Conservation (phyloP, 1,284 basidiomycete genomes). For the Omphalotus olearius region DNA sequence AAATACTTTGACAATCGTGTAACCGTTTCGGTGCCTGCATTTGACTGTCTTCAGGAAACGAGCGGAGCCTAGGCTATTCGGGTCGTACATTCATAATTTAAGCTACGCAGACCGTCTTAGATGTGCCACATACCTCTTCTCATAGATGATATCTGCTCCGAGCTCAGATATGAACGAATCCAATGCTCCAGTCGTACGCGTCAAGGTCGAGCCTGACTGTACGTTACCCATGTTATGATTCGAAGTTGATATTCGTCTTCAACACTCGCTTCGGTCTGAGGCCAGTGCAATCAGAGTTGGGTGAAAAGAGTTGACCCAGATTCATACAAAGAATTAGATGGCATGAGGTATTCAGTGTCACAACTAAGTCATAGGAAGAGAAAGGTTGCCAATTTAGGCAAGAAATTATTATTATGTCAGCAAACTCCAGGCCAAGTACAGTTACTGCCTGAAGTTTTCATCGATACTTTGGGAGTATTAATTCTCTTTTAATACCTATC, state of each 20-base stretch:
- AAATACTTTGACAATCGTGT: conserved; percentile 68
- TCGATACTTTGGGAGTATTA: no score
- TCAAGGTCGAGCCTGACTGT: conserved; percentile 60
- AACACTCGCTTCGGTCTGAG: no score
- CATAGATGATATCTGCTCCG: conserved; percentile 82
- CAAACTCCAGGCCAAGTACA: no score
- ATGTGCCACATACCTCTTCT: conserved; percentile 69
- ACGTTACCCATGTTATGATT: conserved; percentile 61
- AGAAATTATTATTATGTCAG: no score
- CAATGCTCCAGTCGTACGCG: conserved; percentile 71
- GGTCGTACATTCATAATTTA: not conserved
- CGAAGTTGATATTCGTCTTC: not conserved
- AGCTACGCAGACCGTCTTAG: not conserved
- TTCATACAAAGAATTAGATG: no score
- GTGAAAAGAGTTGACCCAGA: no score
- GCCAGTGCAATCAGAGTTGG: no score
- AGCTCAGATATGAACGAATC: conserved; percentile 90
- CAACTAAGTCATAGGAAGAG: no score
- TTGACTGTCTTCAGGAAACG: conserved; percentile 93
- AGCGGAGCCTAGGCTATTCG: conserved; percentile 77
- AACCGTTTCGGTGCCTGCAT: conserved; percentile 58
- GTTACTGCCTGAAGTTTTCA: no score
- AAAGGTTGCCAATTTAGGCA: no score
- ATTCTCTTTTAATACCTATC: no score
- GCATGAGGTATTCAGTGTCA: no score